These are phyloP conservation scores for Cyclocybe aegerita DNA, from an alignment of 768 basidiomycete genomes.

Conservation along the genomic window DNA sequence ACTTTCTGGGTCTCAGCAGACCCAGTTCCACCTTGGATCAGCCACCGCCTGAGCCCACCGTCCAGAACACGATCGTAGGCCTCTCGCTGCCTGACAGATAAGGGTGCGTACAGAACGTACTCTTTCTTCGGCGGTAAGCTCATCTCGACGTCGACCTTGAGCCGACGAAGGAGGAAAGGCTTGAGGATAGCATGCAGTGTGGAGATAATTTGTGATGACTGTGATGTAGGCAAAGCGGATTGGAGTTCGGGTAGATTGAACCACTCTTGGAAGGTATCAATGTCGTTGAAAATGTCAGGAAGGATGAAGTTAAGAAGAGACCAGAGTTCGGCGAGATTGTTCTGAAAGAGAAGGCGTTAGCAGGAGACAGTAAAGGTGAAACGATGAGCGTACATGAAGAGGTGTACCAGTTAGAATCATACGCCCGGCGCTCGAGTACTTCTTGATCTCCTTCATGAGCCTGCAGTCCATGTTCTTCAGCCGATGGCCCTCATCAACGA, in stretches of 20 bases:
- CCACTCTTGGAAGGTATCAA: slow-evolving; percentile 91
- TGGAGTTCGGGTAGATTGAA: slow-evolving; percentile 73
- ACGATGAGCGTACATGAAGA: slow-evolving; percentile 64
- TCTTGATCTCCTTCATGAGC: slow-evolving; percentile 88
- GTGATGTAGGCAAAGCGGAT: slow-evolving; percentile 51
- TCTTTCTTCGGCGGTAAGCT: slow-evolving; percentile 89
- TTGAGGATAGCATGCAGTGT: slow-evolving; percentile 89
- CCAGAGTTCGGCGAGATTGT: slow-evolving; percentile 95
- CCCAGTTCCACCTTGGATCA: slow-evolving; percentile 38
- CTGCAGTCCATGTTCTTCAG: slow-evolving; percentile 93
- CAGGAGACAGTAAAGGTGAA: not conserved
- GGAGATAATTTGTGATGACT: slow-evolving; percentile 67
- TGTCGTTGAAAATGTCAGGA: slow-evolving; percentile 89
- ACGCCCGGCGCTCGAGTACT: slow-evolving; percentile 78
- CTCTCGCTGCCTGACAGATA: slow-evolving; percentile 80
- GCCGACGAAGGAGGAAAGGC: slow-evolving; percentile 89
- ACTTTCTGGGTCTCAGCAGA: slow-evolving; percentile 16
- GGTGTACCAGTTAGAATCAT: slow-evolving; percentile 97
- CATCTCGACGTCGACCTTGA: slow-evolving; percentile 85
- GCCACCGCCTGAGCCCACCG: slow-evolving; percentile 66
- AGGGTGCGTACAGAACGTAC: slow-evolving; percentile 90
- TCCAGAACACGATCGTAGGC: slow-evolving; percentile 80
- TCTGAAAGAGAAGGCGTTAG: slow-evolving; percentile 50
- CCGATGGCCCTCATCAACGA: slow-evolving; percentile 95
- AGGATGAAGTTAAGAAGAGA: slow-evolving; percentile 93